Conservation (phyloP, 1,139 yeast genomes). For the Candida sanyaensis region DNA sequence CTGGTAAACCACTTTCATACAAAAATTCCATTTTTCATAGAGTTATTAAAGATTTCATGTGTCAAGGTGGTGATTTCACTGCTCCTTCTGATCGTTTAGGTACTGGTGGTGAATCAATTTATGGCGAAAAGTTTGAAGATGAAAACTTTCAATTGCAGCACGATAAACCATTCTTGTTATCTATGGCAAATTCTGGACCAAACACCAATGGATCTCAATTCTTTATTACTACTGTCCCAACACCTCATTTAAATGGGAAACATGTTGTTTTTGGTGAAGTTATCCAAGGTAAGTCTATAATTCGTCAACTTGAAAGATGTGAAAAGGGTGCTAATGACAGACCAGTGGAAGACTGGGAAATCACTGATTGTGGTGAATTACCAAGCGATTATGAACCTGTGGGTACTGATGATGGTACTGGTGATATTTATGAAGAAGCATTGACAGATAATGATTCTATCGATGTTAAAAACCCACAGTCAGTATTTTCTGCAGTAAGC, state of each 20-base stretch:
- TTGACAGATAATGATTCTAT: constrained; percentile 73
- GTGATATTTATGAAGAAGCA: constrained; percentile 79
- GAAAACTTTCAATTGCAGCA: constrained; percentile 80
- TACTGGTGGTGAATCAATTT: constrained; percentile 93
- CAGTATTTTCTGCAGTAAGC: constrained; percentile 67
- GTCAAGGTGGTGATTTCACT: constrained; percentile 97
- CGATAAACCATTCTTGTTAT: constrained; percentile 80
- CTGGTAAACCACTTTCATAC: too few relatives aligned
- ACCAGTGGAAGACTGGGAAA: constrained; percentile 66
- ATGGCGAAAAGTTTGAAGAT: constrained; percentile 94
- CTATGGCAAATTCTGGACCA: constrained; percentile 98
- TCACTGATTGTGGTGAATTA: constrained; percentile 79
- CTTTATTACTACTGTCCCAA: constrained; percentile 83
- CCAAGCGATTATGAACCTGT: constrained; percentile 56
- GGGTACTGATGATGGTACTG: constrained; percentile 71
- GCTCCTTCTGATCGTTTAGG: constrained; percentile 60
- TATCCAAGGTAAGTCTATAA: constrained; percentile 76
- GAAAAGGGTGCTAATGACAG: constrained; percentile 64
- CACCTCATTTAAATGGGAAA: constrained; percentile 87
- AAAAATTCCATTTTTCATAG: constrained; percentile 57
- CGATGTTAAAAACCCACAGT: constrained; percentile 57
- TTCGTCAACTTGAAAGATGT: constrained; percentile 72
- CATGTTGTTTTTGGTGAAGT: constrained; percentile 97
- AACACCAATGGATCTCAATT: constrained; percentile 96
- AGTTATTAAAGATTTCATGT: constrained; percentile 88